phyloP scores from a whole-genome alignment of 805 yeast genomes.

The Ascoidea asiatica region DNA sequence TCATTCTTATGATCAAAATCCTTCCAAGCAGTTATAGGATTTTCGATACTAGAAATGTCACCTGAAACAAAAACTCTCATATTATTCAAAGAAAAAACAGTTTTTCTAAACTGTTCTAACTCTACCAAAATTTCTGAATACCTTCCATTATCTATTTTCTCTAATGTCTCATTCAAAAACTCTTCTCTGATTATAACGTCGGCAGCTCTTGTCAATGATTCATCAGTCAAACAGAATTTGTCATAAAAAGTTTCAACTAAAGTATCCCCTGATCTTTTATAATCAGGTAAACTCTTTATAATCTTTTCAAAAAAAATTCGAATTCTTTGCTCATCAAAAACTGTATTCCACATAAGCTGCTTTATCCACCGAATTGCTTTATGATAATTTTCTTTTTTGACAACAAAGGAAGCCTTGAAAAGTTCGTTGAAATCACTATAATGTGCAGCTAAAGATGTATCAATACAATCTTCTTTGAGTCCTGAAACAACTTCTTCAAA shows the following conservation, averaged over 20 bases:
- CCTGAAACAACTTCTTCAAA: slow-evolving; percentile 68
- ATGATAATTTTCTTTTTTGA: slow-evolving; percentile 45
- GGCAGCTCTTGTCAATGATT: slow-evolving; percentile 52
- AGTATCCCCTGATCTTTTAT: slow-evolving; percentile 45
- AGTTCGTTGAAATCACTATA: slow-evolving; percentile 54
- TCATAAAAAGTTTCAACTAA: slow-evolving; percentile 56
- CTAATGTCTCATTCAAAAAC: slow-evolving; percentile 33
- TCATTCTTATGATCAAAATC: slow-evolving; percentile 16
- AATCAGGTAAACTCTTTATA: slow-evolving; percentile 45
- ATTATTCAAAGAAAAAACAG: slow-evolving; percentile 43
- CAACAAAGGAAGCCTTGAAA: slow-evolving; percentile 45
- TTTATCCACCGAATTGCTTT: slow-evolving; percentile 69
- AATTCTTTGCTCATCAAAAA: slow-evolving; percentile 63
- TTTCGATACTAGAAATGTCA: slow-evolving; percentile 35
- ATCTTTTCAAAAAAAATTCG: slow-evolving; percentile 50
- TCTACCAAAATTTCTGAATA: slow-evolving; percentile 31
- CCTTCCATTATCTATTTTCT: slow-evolving; percentile 39
- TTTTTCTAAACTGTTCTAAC: slow-evolving; percentile 36
- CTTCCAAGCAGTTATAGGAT: slow-evolving; percentile 52
- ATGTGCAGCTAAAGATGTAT: slow-evolving; percentile 40
- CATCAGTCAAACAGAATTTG: slow-evolving; percentile 35
- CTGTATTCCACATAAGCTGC: slow-evolving; percentile 47
- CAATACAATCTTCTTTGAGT: slow-evolving; percentile 63
- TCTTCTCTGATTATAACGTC: slow-evolving; percentile 55
- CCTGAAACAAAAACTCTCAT: slow-evolving; percentile 62